Conservation (phyloP, 164 flowering plant genomes). For the Aristolochia californica region DNA sequence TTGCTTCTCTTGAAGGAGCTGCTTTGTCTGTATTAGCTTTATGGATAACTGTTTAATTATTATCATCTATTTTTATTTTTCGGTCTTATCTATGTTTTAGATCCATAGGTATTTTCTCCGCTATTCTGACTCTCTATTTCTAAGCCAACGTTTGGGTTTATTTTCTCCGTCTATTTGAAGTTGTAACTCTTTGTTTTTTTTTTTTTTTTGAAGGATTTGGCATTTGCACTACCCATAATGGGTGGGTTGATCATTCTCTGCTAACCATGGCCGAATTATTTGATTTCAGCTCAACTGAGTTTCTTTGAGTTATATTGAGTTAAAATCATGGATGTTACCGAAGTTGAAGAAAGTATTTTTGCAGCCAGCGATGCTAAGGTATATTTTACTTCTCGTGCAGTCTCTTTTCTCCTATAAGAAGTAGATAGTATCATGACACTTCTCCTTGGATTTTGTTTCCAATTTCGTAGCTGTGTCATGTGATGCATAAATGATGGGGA, state of each 20-base stretch:
- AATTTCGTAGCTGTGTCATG: neutral
- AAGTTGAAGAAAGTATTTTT: conserved; percentile 76
- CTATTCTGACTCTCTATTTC: neutral
- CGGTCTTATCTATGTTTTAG: neutral
- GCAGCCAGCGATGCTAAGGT: conserved; percentile 94
- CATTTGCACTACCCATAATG: neutral
- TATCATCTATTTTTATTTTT: no score
- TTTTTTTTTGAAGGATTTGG: neutral
- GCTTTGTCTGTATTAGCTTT: no score
- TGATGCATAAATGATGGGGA: neutral
- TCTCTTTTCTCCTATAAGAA: neutral
- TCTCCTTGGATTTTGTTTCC: neutral
- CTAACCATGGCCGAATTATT: neutral
- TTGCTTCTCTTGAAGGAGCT: no score
- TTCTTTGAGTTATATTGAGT: conserved; percentile 9
- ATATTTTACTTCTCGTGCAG: conserved; percentile 2
- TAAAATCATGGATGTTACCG: conserved; percentile 57
- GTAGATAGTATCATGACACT: no score
- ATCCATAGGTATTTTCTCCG: neutral
- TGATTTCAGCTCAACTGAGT: conserved; percentile 18
- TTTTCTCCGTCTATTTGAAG: neutral
- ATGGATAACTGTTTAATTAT: no score
- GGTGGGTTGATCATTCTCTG: neutral
- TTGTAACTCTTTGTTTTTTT: neutral
- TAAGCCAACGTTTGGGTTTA: neutral